phyloP scores from a whole-genome alignment of 2,329 filamentous ascomycete genomes.

The Colletotrichum paranaense region DNA sequence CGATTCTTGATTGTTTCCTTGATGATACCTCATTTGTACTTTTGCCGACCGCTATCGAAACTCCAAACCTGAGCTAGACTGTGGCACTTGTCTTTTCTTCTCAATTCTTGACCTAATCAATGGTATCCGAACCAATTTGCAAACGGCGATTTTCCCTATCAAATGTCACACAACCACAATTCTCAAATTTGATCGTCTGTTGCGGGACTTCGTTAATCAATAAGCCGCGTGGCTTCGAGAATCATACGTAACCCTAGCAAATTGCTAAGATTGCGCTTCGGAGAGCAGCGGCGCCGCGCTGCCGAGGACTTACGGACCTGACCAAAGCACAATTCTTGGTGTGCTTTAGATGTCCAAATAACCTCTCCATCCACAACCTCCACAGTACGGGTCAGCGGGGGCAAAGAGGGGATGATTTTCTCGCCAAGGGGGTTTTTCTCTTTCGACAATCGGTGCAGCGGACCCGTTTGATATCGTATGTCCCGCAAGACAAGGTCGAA shows the following conservation, averaged over 20 bases:
- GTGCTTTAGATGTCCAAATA: slow-evolving; percentile 4
- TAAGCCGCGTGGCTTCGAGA: not conserved
- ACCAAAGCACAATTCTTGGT: not conserved
- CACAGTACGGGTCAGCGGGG: not conserved
- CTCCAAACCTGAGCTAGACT: not conserved
- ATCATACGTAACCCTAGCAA: not conserved
- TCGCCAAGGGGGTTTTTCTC: not conserved
- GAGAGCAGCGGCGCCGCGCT: not conserved
- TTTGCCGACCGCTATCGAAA: not conserved
- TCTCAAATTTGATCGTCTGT: not conserved
- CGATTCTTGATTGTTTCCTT: not conserved
- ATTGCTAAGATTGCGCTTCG: not conserved
- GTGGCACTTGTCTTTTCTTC: not conserved
- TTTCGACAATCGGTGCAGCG: not conserved
- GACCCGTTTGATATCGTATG: not conserved
- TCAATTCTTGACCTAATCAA: not conserved
- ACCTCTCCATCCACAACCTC: slow-evolving; percentile 1
- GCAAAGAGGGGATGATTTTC: not conserved
- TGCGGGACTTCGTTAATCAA: not conserved
- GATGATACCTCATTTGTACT: not conserved
- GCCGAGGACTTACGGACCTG: not conserved
- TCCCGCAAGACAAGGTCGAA: not conserved
- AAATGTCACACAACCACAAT: not conserved
- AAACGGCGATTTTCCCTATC: not conserved
- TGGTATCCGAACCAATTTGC: not conserved